These are phyloP conservation scores for Ceriops tagal DNA, from an alignment of 345 rosid species.

Conservation along the genomic window DNA sequence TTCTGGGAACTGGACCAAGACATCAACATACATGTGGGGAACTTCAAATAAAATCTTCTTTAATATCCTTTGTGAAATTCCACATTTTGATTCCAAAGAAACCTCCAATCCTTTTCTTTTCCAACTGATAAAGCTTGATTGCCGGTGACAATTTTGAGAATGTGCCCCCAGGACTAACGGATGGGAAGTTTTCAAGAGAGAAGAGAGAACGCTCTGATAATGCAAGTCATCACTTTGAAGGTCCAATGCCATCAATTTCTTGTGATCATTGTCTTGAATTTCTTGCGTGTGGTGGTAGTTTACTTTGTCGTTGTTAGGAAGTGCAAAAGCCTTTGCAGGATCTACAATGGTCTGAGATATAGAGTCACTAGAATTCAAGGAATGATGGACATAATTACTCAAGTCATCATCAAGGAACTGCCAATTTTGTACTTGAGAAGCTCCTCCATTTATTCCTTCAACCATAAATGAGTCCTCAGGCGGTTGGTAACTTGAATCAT, in stretches of 20 bases:
- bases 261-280: constrained; percentile 37
- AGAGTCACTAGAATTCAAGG: constrained; percentile 68
- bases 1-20: constrained; percentile 35
- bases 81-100: constrained; percentile 20
- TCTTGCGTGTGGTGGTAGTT: constrained; percentile 34
- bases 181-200: constrained; percentile 59
- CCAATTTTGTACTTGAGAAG: constrained; percentile 73
- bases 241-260: constrained; percentile 31
- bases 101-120: constrained; percentile 34
- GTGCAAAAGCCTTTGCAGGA: constrained; percentile 32
- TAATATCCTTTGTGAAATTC: constrained; percentile 47
- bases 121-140: constrained; percentile 67
- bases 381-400: constrained; percentile 51
- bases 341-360: constrained; percentile 64
- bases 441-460: constrained; percentile 50
- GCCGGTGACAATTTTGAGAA: constrained; percentile 38
- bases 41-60: constrained; percentile 75
- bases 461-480: constrained; percentile 53
- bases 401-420: constrained; percentile 65
- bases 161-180: constrained; percentile 49
- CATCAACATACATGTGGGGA: constrained; percentile 51
- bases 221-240: constrained; percentile 46
- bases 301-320: constrained; percentile 33
- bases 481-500: constrained; percentile 36
- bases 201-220: constrained; percentile 58